Base-by-base conservation (phyloP, 2,329 filamentous ascomycete genomes). In the Tolypocladium pustulatum region DNA sequence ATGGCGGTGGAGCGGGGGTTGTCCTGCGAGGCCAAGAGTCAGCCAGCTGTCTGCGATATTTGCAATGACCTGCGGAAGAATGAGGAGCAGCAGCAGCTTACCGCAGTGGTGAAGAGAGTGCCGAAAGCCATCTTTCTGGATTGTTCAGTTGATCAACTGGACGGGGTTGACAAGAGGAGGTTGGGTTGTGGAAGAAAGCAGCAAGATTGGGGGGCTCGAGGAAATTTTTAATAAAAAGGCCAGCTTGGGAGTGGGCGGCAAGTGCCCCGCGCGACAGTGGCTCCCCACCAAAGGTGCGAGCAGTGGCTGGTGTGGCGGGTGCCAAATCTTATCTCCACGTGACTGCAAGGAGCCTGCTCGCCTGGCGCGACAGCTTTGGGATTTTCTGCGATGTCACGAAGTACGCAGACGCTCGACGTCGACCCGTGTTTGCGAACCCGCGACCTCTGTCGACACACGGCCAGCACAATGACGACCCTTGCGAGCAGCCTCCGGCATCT, bases 1-100 rank as follows among this genome's bases (percentile, higher is more conserved):
- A 96, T 89, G 75, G 87, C 87, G 72, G 88, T 89, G 76, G 88
- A 89, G 82, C 93, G 92, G 78, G 89, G 82, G 85, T 97, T 96
- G 74, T 83, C 84, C 92, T 97, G 73, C 61, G 62, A 63, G 61
- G 61, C 61, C 32, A 58, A 32, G 46, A 34, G 5, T 36, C 30
- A 65, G 59, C 63, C 59, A 65, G 62, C 66, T 71, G 52, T 58
- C 59, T 57, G 60, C 60, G 57, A 56, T 59, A 64, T 57, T 25
- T 57, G 61, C 61, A 60, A 6, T 8, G 22, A 13, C 8, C 20
- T 38, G 37, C 12, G 65, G 59, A 62, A 40, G 22, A 60, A n/a
- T 12, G n/a, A 30, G 56, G 8, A 36, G 20, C 20, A 22, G 30
- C 10, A 27, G 43, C 58, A 61, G 56, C 76, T 68, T 87, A 96